Percentiles rank a stretch among this genome's conserved stretches.
phyloP scores from a whole-genome alignment of 441 rosid genomes.

The Jatropha multifida region DNA sequence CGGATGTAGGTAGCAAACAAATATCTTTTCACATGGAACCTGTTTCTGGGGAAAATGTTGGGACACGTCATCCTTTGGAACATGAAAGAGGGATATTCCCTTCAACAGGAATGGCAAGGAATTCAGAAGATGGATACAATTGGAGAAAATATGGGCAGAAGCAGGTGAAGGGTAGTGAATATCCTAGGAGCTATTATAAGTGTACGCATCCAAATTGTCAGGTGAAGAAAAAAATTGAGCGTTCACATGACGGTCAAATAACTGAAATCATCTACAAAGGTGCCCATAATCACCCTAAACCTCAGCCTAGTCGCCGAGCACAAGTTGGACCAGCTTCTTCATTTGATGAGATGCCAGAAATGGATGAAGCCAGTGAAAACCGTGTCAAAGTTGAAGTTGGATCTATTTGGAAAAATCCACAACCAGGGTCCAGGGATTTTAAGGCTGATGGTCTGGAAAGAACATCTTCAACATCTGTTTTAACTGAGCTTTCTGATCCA shows the following conservation, averaged over 20 bases:
- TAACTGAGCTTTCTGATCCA: conserved; percentile 55
- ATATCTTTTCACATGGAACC: conserved; percentile 27
- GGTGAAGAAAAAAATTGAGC: conserved; percentile 63
- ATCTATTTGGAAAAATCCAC: conserved; percentile 38
- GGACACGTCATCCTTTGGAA: conserved; percentile 19
- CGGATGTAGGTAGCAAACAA: conserved; percentile 25
- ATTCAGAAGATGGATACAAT: conserved; percentile 61
- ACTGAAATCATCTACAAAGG: conserved; percentile 70
- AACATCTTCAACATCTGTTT: conserved; percentile 47
- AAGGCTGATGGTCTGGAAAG: conserved; percentile 41
- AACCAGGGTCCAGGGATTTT: conserved; percentile 35
- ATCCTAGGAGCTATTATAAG: conserved; percentile 70
- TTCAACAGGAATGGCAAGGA: conserved; percentile 35
- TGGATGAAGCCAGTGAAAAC: conserved; percentile 31
- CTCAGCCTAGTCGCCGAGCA: conserved; percentile 45
- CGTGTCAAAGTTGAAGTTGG: conserved; percentile 39
- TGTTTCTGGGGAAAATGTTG: conserved; percentile 27
- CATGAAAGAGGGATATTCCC: conserved; percentile 33
- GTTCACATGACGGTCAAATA: conserved; percentile 63
- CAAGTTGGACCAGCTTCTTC: conserved; percentile 35
- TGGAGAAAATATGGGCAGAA: conserved; percentile 77
- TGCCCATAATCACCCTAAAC: conserved; percentile 56
- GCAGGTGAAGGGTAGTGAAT: conserved; percentile 67
- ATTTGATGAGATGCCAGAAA: conserved; percentile 38
- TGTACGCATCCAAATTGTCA: conserved; percentile 57